A percentile compares a stretch with the other conserved stretches of the same genome.
These are phyloP conservation scores for Podospora bellae-mahoneyi DNA, from an alignment of 495 filamentous ascomycete genomes.

Conservation along the genomic window DNA sequence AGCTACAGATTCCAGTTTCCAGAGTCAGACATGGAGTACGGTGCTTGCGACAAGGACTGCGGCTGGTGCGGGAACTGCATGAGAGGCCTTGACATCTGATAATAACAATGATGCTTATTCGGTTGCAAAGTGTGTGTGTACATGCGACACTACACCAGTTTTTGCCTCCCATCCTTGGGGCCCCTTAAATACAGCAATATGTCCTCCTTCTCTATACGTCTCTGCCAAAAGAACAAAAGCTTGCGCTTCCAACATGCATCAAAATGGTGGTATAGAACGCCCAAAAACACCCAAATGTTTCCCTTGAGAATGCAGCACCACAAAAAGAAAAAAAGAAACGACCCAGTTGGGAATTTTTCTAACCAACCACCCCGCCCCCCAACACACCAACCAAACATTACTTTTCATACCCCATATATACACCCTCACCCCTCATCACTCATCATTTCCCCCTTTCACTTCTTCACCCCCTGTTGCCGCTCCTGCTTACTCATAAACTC, in stretches of 20 bases:
- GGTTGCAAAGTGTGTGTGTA: too few relatives aligned
- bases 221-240: neutral
- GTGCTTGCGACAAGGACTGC: too few relatives aligned
- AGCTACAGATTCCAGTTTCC: too few relatives aligned
- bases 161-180: neutral
- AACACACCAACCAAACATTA: neutral
- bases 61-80: too few relatives aligned
- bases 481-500: constrained; percentile 13
- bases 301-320: constrained; percentile 2
- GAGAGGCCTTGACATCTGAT: too few relatives aligned
- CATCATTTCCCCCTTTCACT: neutral
- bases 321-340: neutral
- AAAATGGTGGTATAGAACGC: neutral
- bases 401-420: constrained; percentile 1
- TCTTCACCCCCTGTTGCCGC: neutral
- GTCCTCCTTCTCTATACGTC: neutral
- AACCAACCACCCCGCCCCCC: neutral
- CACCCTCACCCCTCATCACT: neutral
- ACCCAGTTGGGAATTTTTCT: neutral
- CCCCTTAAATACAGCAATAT: neutral
- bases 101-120: too few relatives aligned
- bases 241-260: neutral
- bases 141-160: neutral
- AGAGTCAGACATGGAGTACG: too few relatives aligned
- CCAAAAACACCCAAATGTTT: neutral